Evolutionary conservation across 2,329 filamentous ascomycete species (phyloP).

Genomic region (Penicillium occitanis): DNA sequence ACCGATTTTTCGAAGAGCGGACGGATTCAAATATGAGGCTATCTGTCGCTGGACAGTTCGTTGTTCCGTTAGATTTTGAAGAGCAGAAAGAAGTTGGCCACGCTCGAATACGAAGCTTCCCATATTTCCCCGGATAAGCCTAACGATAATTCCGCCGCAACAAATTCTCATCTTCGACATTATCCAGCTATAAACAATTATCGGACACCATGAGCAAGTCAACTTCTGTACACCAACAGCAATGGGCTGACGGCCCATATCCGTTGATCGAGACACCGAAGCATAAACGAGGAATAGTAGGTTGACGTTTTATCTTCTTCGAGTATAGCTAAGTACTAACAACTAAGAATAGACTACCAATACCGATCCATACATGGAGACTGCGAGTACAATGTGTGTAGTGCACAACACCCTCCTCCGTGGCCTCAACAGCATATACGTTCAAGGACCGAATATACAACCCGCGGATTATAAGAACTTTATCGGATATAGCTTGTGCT

Average conservation of each 20-base stretch:
- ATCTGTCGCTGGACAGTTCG: background rate
- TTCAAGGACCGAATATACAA: constrained; percentile 28
- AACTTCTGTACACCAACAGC: background rate
- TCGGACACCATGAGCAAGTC: background rate
- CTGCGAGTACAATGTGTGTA: constrained; percentile 23
- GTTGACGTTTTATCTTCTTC: background rate
- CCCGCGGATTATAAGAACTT: constrained; percentile 36
- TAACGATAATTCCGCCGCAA: background rate
- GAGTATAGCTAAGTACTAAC: no score
- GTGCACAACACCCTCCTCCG: constrained; percentile 44
- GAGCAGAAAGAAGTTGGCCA: background rate
- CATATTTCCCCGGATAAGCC: background rate
- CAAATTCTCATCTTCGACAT: background rate
- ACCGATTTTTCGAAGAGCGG: background rate
- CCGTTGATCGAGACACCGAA: constrained; percentile 15
- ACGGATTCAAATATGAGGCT: background rate
- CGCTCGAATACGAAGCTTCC: background rate
- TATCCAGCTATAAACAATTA: background rate
- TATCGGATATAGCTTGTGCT: constrained; percentile 36
- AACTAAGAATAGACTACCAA: background rate
- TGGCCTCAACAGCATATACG: constrained; percentile 44
- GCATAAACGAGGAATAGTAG: constrained; percentile 10
- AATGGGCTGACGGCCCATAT: constrained; percentile 17
- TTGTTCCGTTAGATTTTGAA: background rate
- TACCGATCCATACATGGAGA: constrained; percentile 15